Conservation (phyloP, 371 early-diverging fungal species). For the Lichtheimia ornata region DNA sequence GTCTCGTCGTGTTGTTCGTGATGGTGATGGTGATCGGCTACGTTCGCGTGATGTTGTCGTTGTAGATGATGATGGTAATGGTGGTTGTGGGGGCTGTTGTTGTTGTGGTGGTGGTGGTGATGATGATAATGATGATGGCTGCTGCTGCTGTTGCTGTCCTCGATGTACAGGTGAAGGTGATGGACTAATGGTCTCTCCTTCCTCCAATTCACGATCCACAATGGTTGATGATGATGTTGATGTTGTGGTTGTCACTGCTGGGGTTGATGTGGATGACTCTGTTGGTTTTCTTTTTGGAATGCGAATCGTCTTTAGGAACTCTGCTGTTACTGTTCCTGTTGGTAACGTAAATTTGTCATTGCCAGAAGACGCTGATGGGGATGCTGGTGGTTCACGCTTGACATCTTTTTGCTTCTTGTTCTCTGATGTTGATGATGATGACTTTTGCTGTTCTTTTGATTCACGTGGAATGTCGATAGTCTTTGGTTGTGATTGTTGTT, state of each 20-base stretch:
- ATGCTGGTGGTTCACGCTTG: not conserved
- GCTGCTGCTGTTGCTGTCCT: not conserved
- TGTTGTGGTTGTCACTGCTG: too few species aligned
- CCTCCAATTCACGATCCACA: constrained; percentile 19
- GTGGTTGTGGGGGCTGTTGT: not conserved
- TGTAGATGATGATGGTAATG: not conserved
- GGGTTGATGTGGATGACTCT: not conserved
- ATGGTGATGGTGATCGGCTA: constrained; percentile 3
- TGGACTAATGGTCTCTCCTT: constrained; percentile 27
- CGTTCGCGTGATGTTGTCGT: not conserved
- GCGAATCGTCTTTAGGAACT: constrained; percentile 4
- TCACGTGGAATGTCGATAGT: too few species aligned
- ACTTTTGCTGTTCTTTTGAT: not conserved
- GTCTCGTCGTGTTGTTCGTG: constrained; percentile 1
- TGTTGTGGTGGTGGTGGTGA: constrained; percentile 3
- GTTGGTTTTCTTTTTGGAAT: constrained; percentile 16
- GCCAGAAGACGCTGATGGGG: not conserved
- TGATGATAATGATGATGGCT: not conserved
- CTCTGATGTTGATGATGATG: not conserved
- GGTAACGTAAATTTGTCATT: not conserved
- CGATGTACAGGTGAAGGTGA: constrained; percentile 16
- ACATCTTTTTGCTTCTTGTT: not conserved
- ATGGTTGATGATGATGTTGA: not conserved
- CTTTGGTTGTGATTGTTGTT: too few species aligned
- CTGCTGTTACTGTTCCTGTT: constrained; percentile 2